Evolutionary conservation across 805 yeast genomes (phyloP).

Genomic region (Ogataea siamensis): DNA sequence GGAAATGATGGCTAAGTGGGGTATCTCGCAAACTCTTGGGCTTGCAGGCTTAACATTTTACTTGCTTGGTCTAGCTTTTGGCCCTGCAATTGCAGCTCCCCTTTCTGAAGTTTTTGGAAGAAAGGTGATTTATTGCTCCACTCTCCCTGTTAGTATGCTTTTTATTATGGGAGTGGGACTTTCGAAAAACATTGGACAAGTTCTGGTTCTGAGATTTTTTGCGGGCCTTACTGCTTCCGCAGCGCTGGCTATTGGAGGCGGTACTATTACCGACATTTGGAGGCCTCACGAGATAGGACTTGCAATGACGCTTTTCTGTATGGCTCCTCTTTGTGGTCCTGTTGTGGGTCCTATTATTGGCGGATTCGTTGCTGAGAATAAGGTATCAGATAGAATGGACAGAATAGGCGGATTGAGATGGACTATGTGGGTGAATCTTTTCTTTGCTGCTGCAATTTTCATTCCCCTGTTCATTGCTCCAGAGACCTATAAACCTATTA

Average conservation of each 20-base stretch:
- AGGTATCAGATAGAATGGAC: slow-evolving; percentile 26
- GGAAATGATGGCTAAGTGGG: slow-evolving; percentile 46
- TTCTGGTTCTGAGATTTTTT: slow-evolving; percentile 69
- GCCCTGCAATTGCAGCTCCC: slow-evolving; percentile 72
- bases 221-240: slow-evolving; percentile 78
- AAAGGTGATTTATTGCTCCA: slow-evolving; percentile 53
- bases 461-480: slow-evolving; percentile 44
- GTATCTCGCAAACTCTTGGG: slow-evolving; percentile 58
- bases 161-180: slow-evolving; percentile 75
- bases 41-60: slow-evolving; percentile 70
- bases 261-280: slow-evolving; percentile 79
- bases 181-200: slow-evolving; percentile 55
- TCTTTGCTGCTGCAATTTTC: slow-evolving; percentile 61
- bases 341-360: slow-evolving; percentile 75
- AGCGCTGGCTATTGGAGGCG: slow-evolving; percentile 81
- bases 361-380: slow-evolving; percentile 60
- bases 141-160: slow-evolving; percentile 66
- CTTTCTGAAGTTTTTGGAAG: slow-evolving; percentile 69
- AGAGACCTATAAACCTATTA: slow-evolving; percentile 74
- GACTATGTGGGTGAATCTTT: slow-evolving; percentile 69
- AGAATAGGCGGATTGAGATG: slow-evolving; percentile 57
- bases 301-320: slow-evolving; percentile 76
- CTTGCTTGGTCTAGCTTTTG: slow-evolving; percentile 66
- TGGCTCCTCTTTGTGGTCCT: slow-evolving; percentile 81
- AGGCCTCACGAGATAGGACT: slow-evolving; percentile 59